phyloP scores from a whole-genome alignment of 768 basidiomycete genomes.

The Lactifluus subvellereus region DNA sequence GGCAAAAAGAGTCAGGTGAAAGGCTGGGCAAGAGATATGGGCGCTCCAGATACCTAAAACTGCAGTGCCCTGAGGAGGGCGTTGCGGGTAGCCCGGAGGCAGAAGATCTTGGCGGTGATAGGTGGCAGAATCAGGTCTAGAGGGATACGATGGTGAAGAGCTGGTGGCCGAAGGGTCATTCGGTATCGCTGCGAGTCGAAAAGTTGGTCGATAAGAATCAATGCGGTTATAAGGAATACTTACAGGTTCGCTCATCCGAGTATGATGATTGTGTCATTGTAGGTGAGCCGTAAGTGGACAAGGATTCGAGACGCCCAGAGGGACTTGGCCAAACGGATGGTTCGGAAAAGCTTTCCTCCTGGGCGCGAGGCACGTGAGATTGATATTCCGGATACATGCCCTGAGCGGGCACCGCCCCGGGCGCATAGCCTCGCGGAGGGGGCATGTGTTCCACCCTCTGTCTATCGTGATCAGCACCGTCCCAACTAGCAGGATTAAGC shows the following conservation, averaged over 20 bases:
- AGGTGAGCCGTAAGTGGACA: constrained; percentile 38
- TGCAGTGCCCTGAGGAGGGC: background rate
- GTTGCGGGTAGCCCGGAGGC: background rate
- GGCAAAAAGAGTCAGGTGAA: constrained; percentile 3
- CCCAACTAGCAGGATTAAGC: constrained; percentile 62
- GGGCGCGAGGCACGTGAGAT: constrained; percentile 18
- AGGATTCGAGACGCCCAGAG: constrained; percentile 32
- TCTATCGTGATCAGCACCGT: constrained; percentile 35
- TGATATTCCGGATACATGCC: constrained; percentile 28
- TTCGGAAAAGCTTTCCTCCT: constrained; percentile 27
- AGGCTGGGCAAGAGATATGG: background rate
- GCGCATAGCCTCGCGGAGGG: constrained; percentile 15
- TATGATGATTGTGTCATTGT: constrained; percentile 42
- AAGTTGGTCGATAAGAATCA: constrained; percentile 14
- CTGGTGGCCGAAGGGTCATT: constrained; percentile 9
- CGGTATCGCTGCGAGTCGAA: constrained; percentile 18
- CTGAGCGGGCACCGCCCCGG: constrained; percentile 16
- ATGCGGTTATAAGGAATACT: constrained; percentile 25
- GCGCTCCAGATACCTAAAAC: constrained; percentile 7
- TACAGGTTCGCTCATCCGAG: constrained; percentile 55
- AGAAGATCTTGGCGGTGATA: constrained; percentile 10
- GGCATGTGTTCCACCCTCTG: constrained; percentile 19
- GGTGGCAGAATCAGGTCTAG: constrained; percentile 18
- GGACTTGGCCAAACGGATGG: constrained; percentile 30
- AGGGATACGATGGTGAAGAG: constrained; percentile 16